Conservation (phyloP, 257 asterid genomes). For the Salvia rosmarinus region DNA sequence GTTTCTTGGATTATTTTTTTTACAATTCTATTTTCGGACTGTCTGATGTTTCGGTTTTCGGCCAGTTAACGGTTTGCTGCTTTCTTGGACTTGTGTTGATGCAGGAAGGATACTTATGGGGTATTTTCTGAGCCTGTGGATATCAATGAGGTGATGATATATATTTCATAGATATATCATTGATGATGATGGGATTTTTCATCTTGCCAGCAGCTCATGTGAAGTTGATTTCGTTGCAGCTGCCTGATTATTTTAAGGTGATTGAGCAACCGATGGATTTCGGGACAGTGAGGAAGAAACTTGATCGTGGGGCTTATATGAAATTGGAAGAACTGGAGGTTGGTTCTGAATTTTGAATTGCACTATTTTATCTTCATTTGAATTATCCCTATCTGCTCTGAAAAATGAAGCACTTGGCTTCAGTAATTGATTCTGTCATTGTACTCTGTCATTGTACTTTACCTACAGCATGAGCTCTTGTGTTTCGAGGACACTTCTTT, state of each 20-base stretch:
- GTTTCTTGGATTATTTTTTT: slow-evolving; percentile 14
- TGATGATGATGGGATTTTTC: neutral
- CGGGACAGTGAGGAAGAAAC: slow-evolving; percentile 88
- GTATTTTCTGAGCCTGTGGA: slow-evolving; percentile 96
- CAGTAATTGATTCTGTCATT: too few relatives aligned
- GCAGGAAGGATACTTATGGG: slow-evolving; percentile 94
- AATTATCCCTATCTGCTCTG: neutral
- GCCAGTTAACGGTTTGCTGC: slow-evolving; percentile 19
- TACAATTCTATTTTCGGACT: slow-evolving; percentile 19
- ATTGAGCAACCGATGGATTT: slow-evolving; percentile 94
- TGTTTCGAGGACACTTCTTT: neutral
- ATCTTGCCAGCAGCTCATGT: slow-evolving; percentile 31
- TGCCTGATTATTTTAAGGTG: slow-evolving; percentile 94
- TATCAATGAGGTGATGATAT: slow-evolving; percentile 67
- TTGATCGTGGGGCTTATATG: slow-evolving; percentile 55
- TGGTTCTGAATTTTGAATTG: slow-evolving; percentile 34
- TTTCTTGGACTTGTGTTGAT: slow-evolving; percentile 37
- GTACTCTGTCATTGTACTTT: neutral
- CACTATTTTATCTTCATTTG: neutral
- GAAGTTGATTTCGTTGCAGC: slow-evolving; percentile 57
- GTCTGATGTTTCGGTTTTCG: slow-evolving; percentile 36
- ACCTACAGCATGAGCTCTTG: neutral
- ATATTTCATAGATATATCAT: neutral
- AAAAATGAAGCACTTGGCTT: neutral
- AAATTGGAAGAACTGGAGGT: slow-evolving; percentile 89